phyloP scores from a whole-genome alignment of 805 yeast genomes.

The Clavispora phyllophila region DNA sequence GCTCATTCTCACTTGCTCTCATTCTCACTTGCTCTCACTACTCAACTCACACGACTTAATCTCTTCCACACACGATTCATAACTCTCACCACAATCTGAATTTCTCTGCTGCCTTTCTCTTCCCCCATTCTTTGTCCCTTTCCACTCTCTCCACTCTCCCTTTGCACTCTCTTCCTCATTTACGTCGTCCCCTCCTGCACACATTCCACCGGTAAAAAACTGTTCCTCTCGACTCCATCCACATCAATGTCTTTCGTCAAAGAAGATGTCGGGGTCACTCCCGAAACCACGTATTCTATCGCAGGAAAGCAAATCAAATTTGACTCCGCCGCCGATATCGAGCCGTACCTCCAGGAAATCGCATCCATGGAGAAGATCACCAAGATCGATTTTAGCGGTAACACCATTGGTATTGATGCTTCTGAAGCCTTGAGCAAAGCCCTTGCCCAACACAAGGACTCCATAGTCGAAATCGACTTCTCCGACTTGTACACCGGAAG shows the following conservation, averaged over 20 bases:
- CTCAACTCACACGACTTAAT: too few relatives aligned
- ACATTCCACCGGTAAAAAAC: background rate
- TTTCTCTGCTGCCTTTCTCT: too few relatives aligned
- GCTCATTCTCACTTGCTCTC: too few relatives aligned
- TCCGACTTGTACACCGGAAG: slow-evolving; percentile 95
- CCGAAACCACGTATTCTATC: slow-evolving; percentile 50
- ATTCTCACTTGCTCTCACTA: too few relatives aligned
- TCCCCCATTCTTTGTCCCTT: too few relatives aligned
- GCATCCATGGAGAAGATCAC: slow-evolving; percentile 31
- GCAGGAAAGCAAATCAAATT: slow-evolving; percentile 75
- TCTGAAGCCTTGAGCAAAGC: slow-evolving; percentile 64
- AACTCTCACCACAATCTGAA: too few relatives aligned
- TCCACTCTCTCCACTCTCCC: too few relatives aligned
- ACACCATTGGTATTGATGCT: slow-evolving; percentile 90
- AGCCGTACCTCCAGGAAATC: slow-evolving; percentile 62
- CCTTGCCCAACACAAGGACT: slow-evolving; percentile 38
- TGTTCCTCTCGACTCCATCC: background rate
- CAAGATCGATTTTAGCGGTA: slow-evolving; percentile 81
- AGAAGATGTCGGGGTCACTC: slow-evolving; percentile 34
- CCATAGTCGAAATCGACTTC: slow-evolving; percentile 66
- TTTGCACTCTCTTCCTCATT: too few relatives aligned
- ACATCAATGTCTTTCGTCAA: slow-evolving; percentile 19
- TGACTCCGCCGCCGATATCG: slow-evolving; percentile 66
- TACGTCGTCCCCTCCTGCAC: too few relatives aligned
- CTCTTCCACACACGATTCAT: too few relatives aligned